Conservation (phyloP, 176 grass and related monocot genomes). For the Luzula sylvatica region DNA sequence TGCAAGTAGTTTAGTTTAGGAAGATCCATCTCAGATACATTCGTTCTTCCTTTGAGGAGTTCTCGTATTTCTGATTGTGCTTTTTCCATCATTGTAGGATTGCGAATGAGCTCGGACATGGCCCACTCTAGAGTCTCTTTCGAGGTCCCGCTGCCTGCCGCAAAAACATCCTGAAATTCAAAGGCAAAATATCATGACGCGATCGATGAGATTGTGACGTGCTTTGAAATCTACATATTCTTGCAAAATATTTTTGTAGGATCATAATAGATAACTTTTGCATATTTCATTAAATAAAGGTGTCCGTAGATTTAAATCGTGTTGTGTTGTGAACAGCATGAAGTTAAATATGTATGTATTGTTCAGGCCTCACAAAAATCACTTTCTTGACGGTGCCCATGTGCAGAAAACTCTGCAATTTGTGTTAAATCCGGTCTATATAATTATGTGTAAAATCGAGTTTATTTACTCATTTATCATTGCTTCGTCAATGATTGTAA, state of each 20-base stretch:
- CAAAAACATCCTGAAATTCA: conserved; percentile 18
- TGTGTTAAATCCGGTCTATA: too few relatives aligned
- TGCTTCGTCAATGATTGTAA: too few relatives aligned
- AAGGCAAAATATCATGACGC: neutral
- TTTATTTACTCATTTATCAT: too few relatives aligned
- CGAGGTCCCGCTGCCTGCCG: conserved; percentile 16
- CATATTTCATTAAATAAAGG: too few relatives aligned
- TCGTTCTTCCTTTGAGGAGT: neutral
- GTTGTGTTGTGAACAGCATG: too few relatives aligned
- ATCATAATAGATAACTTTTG: too few relatives aligned
- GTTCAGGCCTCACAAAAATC: neutral
- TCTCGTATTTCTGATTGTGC: conserved; percentile 20
- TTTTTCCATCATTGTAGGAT: conserved; percentile 4
- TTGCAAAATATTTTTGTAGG: too few relatives aligned
- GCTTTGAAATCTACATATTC: too few relatives aligned
- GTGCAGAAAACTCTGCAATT: neutral
- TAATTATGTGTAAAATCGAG: too few relatives aligned
- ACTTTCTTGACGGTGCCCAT: conserved; percentile 15
- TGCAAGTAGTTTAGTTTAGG: conserved; percentile 17
- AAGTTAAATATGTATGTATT: too few relatives aligned
- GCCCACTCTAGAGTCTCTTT: conserved; percentile 11
- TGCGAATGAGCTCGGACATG: conserved; percentile 27
- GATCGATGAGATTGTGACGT: too few relatives aligned
- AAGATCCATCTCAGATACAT: conserved; percentile 5
- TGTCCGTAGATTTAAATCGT: too few relatives aligned